These are phyloP conservation scores for Pseudomonodictys pantanalensis DNA, from an alignment of 495 filamentous ascomycete species.

Conservation along the genomic window DNA sequence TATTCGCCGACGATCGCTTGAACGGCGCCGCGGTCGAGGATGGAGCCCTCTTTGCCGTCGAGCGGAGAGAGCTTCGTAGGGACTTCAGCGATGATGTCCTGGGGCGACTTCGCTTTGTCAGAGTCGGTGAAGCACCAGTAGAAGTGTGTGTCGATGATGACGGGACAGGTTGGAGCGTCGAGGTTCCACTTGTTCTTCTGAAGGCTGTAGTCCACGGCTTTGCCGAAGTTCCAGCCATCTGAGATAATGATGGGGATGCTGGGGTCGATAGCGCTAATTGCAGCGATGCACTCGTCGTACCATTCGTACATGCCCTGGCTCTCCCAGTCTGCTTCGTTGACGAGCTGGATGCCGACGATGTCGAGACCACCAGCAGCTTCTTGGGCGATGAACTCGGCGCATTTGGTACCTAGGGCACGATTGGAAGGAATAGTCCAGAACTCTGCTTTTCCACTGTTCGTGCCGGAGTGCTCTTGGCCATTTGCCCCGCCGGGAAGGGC, in stretches of 20 bases:
- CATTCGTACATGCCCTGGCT: conserved; percentile 52
- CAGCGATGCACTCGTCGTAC: conserved; percentile 50
- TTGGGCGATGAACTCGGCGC: conserved; percentile 46
- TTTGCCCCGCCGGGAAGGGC: conserved; percentile 57
- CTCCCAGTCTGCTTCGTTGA: conserved; percentile 51
- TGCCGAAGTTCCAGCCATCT: conserved; percentile 51
- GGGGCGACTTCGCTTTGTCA: conserved; percentile 47
- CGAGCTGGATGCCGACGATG: conserved; percentile 52
- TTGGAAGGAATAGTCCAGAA: conserved; percentile 45
- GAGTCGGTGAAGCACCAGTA: conserved; percentile 53
- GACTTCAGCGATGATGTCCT: conserved; percentile 48
- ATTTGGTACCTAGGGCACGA: conserved; percentile 42
- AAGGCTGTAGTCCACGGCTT: conserved; percentile 44
- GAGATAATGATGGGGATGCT: conserved; percentile 54
- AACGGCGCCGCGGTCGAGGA: conserved; percentile 47
- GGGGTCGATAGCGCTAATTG: conserved; percentile 45
- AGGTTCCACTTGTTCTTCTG: conserved; percentile 28
- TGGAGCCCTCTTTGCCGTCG: conserved; percentile 43
- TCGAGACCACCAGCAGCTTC: conserved; percentile 42
- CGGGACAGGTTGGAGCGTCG: conserved; percentile 37
- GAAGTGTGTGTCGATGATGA: conserved; percentile 55
- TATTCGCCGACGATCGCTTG: conserved; percentile 55
- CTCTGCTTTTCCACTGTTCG: conserved; percentile 43
- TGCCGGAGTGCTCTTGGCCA: conserved; percentile 50
- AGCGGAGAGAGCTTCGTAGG: conserved; percentile 40